phyloP scores from a whole-genome alignment of 257 asterid genomes.

The Nicotiana obtusifolia region DNA sequence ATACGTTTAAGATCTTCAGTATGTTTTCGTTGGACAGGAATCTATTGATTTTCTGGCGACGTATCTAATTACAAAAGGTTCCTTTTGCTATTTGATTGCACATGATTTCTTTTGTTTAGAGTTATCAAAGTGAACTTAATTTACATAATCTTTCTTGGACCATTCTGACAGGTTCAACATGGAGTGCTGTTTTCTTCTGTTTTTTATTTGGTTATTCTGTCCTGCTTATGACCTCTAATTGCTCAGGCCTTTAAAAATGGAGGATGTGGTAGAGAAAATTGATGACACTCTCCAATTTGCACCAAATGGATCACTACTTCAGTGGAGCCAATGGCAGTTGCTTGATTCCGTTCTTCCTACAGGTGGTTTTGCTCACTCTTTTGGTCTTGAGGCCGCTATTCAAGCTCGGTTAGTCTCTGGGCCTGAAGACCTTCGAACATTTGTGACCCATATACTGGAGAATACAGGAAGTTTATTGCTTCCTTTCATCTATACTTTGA shows the following conservation, averaged over 20 bases:
- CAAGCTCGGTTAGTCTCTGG: slow-evolving; percentile 56
- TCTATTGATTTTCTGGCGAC: not conserved
- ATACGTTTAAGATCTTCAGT: not conserved
- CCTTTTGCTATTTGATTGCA: not conserved
- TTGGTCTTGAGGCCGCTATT: slow-evolving; percentile 84
- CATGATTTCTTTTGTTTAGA: not conserved
- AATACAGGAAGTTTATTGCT: slow-evolving; percentile 88
- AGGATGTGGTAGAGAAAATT: slow-evolving; percentile 15
- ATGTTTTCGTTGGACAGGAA: not conserved
- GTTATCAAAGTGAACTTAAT: not conserved
- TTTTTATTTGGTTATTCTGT: not conserved
- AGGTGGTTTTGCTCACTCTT: slow-evolving; percentile 97
- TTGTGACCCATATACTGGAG: slow-evolving; percentile 49
- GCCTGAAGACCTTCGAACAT: slow-evolving; percentile 49
- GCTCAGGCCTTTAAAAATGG: not conserved
- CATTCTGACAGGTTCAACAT: not conserved
- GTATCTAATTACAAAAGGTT: not conserved
- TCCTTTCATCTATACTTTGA: slow-evolving; percentile 55
- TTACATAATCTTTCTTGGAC: not conserved
- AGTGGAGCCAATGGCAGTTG: slow-evolving; percentile 93
- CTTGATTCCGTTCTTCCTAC: slow-evolving; percentile 91
- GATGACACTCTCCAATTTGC: slow-evolving; percentile 10
- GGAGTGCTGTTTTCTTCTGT: not conserved
- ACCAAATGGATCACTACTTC: slow-evolving; percentile 25
- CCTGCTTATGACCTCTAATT: not conserved